Evolutionary conservation across 331 rosid species (phyloP).

Genomic region (Malus hybrid): DNA sequence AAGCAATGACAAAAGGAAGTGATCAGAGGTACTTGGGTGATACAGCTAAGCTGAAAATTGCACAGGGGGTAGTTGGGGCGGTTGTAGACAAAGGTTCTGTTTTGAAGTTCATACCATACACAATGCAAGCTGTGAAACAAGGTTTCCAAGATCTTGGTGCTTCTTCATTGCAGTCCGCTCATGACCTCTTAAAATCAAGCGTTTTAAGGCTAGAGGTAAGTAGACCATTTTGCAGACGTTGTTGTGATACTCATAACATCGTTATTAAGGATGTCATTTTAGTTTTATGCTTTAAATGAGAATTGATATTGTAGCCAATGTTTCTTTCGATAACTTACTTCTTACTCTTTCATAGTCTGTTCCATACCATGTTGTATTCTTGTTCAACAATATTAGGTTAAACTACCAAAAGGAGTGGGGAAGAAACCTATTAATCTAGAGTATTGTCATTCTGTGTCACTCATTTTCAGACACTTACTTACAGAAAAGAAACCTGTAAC

Average conservation of each 20-base stretch:
- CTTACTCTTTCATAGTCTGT: too few relatives aligned
- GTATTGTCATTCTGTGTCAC: too few relatives aligned
- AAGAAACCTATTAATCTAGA: too few relatives aligned
- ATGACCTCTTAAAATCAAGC: conserved; percentile 65
- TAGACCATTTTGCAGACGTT: not conserved
- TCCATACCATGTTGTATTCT: too few relatives aligned
- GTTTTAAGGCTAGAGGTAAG: conserved; percentile 84
- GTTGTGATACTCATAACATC: not conserved
- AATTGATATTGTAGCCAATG: too few relatives aligned
- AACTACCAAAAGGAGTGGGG: too few relatives aligned
- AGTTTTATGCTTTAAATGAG: too few relatives aligned
- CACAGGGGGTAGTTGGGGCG: conserved; percentile 96
- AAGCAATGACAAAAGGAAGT: conserved; percentile 97
- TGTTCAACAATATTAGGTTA: too few relatives aligned
- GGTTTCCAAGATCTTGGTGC: conserved; percentile 99
- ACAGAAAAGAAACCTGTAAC: too few relatives aligned
- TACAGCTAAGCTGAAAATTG: conserved; percentile 77
- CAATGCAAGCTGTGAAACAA: conserved; percentile 92
- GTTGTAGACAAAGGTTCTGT: conserved; percentile 93
- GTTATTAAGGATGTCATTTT: too few relatives aligned
- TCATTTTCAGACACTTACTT: too few relatives aligned
- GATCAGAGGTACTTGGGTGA: conserved; percentile 86
- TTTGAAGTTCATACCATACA: conserved; percentile 79
- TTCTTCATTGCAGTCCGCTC: conserved; percentile 70
- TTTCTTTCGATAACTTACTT: too few relatives aligned